Conservation (phyloP, 2,329 filamentous ascomycete genomes). For the Penicillium sp. region DNA sequence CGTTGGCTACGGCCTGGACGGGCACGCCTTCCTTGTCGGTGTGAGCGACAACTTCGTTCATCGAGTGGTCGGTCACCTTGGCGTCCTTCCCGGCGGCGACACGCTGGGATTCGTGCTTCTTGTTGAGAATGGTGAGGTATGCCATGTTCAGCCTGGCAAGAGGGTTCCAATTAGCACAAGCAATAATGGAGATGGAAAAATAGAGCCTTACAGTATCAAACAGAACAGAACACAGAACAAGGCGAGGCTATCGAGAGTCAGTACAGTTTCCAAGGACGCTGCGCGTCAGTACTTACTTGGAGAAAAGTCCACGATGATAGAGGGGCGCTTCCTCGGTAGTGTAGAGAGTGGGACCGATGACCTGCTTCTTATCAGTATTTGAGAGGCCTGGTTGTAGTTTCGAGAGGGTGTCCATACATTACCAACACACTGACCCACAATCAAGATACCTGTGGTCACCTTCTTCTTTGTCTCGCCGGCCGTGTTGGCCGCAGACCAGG, state of each 20-base stretch:
- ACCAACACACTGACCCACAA: conserved; percentile 66
- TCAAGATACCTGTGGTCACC: conserved; percentile 64
- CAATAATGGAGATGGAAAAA: not conserved
- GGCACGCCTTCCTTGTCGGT: conserved; percentile 33
- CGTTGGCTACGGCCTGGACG: conserved; percentile 37
- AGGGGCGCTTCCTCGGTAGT: conserved; percentile 61
- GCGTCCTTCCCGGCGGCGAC: conserved; percentile 63
- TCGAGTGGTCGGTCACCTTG: conserved; percentile 60
- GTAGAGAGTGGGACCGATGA: conserved; percentile 67
- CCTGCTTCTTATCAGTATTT: conserved; percentile 30
- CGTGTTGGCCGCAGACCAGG: conserved; percentile 65
- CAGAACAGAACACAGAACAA: conserved; percentile 63
- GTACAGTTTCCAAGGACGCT: conserved; percentile 2
- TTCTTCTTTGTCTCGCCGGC: conserved; percentile 72
- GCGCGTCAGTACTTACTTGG: conserved; percentile 46
- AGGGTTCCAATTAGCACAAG: not conserved
- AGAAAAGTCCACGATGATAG: conserved; percentile 60
- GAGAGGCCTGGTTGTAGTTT: not conserved
- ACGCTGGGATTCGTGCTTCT: conserved; percentile 56
- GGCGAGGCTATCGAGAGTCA: conserved; percentile 44
- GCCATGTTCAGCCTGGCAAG: conserved; percentile 38
- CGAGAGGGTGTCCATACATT: conserved; percentile 46
- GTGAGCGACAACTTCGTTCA: conserved; percentile 47
- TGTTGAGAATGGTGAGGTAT: conserved; percentile 59
- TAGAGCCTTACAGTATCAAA: conserved; percentile 46